phyloP scores from a whole-genome alignment of 2,329 filamentous ascomycete genomes.

The Hypoxylon sp. region DNA sequence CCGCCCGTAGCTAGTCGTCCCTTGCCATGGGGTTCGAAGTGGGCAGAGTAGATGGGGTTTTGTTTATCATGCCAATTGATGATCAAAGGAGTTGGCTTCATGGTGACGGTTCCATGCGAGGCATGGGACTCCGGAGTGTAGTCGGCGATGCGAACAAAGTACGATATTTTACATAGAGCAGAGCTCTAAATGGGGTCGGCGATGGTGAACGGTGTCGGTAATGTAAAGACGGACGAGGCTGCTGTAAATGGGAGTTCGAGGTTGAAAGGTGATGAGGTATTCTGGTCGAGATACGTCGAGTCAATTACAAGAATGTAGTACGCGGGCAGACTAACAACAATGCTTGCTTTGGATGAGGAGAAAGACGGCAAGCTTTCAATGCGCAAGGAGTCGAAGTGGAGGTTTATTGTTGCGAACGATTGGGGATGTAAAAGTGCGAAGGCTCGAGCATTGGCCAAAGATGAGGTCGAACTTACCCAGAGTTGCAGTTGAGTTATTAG shows the following conservation, averaged over 20 bases:
- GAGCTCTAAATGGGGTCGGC: not conserved
- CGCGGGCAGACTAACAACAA: not conserved
- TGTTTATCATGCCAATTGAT: constrained; percentile 99
- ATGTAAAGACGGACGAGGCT: constrained; percentile 26
- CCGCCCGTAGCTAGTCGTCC: constrained; percentile 93
- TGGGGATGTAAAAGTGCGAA: constrained; percentile 35
- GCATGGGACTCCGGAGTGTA: constrained; percentile 40
- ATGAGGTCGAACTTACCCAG: constrained; percentile 37
- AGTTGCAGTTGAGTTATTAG: constrained; percentile 20
- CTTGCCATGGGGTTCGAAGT: constrained; percentile 94
- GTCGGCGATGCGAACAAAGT: constrained; percentile 12
- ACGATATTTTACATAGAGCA: not conserved
- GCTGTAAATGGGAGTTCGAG: constrained; percentile 24
- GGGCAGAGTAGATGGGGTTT: constrained; percentile 95
- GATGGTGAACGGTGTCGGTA: not conserved
- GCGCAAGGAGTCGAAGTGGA: constrained; percentile 12
- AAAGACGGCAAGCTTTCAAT: constrained; percentile 5
- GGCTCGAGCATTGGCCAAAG: constrained; percentile 37
- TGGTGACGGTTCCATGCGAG: constrained; percentile 62
- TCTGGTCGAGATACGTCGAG: constrained; percentile 19
- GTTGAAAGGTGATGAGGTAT: constrained; percentile 13
- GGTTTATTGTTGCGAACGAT: constrained; percentile 23
- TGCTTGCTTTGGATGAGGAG: not conserved
- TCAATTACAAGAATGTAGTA: constrained; percentile 2
- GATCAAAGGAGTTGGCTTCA: constrained; percentile 97